These are phyloP conservation scores for Wickerhamomyces bisporus DNA, from an alignment of 805 yeast genomes.

Conservation along the genomic window DNA sequence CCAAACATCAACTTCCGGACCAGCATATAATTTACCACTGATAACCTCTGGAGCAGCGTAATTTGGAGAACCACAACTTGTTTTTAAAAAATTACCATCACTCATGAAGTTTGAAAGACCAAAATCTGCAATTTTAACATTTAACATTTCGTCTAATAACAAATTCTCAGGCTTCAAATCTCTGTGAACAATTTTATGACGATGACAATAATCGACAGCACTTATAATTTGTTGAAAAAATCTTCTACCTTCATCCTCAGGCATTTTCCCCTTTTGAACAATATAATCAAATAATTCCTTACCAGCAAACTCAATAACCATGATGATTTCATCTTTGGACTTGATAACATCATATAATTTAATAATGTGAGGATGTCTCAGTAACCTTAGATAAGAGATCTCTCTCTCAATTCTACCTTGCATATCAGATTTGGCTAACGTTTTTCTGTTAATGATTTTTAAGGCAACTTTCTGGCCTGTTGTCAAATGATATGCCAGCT, in stretches of 20 bases:
- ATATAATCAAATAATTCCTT: conserved; percentile 93
- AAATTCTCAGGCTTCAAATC: conserved; percentile 95
- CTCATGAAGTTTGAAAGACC: conserved; percentile 96
- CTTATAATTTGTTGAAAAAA: conserved; percentile 95
- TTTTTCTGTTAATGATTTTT: conserved; percentile 87
- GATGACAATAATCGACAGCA: conserved; percentile 94
- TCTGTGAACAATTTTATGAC: conserved; percentile 93
- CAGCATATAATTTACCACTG: conserved; percentile 90
- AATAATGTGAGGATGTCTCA: conserved; percentile 95
- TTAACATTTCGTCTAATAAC: conserved; percentile 80
- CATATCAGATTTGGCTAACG: conserved; percentile 93
- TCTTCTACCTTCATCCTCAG: conserved; percentile 84
- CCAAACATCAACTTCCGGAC: conserved; percentile 99
- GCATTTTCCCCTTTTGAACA: conserved; percentile 90
- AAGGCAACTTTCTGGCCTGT: conserved; percentile 92
- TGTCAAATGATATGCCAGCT: conserved; percentile 80
- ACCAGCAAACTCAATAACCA: conserved; percentile 98
- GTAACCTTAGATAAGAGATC: conserved; percentile 77
- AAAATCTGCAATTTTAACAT: conserved; percentile 94
- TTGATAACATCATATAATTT: conserved; percentile 93
- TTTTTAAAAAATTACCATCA: conserved; percentile 91
- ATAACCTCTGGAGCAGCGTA: conserved; percentile 98
- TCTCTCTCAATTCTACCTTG: conserved; percentile 95
- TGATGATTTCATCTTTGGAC: conserved; percentile 90
- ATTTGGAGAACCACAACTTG: conserved; percentile 95